These are phyloP conservation scores for Lepidopterella palustris DNA, from an alignment of 495 filamentous ascomycete species.

Conservation along the genomic window DNA sequence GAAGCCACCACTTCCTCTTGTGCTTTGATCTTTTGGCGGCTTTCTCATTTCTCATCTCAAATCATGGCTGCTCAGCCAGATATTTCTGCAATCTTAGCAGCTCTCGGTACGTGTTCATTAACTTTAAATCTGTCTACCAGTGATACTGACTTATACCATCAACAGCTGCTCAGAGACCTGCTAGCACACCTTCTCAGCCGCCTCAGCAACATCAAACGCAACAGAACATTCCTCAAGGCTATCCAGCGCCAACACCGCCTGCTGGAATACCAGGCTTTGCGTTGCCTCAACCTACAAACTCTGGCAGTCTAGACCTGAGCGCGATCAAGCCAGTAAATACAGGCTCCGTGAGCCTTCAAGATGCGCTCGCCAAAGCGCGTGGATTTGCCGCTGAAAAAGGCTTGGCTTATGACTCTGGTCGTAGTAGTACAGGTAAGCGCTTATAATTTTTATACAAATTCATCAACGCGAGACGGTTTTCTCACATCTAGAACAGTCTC, in stretches of 20 bases:
- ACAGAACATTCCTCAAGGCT: constrained; percentile 33
- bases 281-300: constrained; percentile 60
- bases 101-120: constrained; percentile 42
- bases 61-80: constrained; percentile 43
- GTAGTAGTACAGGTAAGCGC: constrained; percentile 32
- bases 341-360: constrained; percentile 64
- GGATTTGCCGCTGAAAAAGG: constrained; percentile 67
- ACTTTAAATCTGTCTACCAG: constrained; percentile 16
- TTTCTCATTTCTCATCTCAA: background rate
- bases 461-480: background rate
- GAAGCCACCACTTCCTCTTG: background rate
- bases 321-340: constrained; percentile 65
- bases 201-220: constrained; percentile 30
- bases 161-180: constrained; percentile 42
- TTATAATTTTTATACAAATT: background rate
- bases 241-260: constrained; percentile 40
- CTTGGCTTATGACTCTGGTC: constrained; percentile 39
- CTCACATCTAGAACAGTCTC: background rate
- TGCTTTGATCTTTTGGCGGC: background rate
- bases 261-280: constrained; percentile 40
- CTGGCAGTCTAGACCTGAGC: constrained; percentile 67
- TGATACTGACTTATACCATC: constrained; percentile 17
- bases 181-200: constrained; percentile 35
- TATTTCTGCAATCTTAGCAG: constrained; percentile 49
- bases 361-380: constrained; percentile 67